Conservation (phyloP, 257 asterid species). For the Fraxinus quadrangulata region DNA sequence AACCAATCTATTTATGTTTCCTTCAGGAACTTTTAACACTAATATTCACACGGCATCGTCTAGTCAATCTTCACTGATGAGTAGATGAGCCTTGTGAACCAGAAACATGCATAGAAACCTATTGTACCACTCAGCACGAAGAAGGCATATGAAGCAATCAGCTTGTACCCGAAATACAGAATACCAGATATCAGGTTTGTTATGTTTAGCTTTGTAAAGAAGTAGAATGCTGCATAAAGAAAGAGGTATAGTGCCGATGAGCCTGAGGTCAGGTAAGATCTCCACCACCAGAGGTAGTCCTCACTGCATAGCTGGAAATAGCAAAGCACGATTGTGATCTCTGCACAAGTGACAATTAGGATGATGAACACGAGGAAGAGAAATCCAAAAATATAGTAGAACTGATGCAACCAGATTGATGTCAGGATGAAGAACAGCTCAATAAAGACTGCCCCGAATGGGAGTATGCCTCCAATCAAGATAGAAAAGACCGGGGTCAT, state of each 20-base stretch:
- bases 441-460: conserved; percentile 89
- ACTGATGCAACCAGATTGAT: conserved; percentile 88
- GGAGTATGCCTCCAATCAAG: conserved; percentile 87
- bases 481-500: conserved; percentile 79
- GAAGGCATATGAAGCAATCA: conserved; percentile 79
- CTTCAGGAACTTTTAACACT: too few species aligned
- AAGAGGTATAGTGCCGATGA: conserved; percentile 80
- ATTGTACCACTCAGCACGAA: conserved; percentile 83
- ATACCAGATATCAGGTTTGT: conserved; percentile 77
- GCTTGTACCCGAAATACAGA: conserved; percentile 84
- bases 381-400: conserved; percentile 86
- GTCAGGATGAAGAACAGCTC: conserved; percentile 91
- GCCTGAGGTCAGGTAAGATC: conserved; percentile 80
- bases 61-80: conserved; percentile 87
- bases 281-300: conserved; percentile 97
- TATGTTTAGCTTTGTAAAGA: conserved; percentile 86
- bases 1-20: neutral
- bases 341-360: conserved; percentile 80
- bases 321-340: conserved; percentile 86
- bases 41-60: neutral
- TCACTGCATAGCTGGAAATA: conserved; percentile 94
- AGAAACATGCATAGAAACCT: conserved; percentile 81
- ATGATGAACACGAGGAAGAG: conserved; percentile 78
- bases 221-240: conserved; percentile 78
- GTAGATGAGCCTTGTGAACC: conserved; percentile 93